phyloP scores from a whole-genome alignment of 768 basidiomycete species.

The Boletus reticuloceps region DNA sequence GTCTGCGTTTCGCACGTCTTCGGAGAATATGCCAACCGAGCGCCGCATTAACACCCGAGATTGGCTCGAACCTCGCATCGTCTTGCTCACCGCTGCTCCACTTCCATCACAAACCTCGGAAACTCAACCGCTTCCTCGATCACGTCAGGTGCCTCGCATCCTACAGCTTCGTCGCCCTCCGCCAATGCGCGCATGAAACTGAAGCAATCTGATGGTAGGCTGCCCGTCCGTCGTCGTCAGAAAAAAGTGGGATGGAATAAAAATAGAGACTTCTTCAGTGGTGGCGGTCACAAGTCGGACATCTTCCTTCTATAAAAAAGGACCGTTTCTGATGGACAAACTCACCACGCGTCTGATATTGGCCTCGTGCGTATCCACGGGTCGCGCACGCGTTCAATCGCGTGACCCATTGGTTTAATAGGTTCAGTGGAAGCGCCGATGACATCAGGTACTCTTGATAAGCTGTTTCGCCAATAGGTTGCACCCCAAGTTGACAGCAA shows the following conservation, averaged over 20 bases:
- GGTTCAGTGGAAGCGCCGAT: slow-evolving; percentile 20
- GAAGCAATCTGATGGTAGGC: neutral
- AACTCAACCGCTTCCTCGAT: neutral
- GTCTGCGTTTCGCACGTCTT: neutral
- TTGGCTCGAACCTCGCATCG: neutral
- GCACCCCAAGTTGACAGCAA: slow-evolving; percentile 31
- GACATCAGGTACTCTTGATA: slow-evolving; percentile 7
- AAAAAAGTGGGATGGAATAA: neutral
- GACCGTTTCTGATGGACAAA: slow-evolving; percentile 12
- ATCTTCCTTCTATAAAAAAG: slow-evolving; percentile 23
- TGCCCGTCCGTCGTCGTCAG: neutral
- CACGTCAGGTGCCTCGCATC: slow-evolving; percentile 8
- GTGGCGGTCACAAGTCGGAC: slow-evolving; percentile 35
- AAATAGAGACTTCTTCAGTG: slow-evolving; percentile 3
- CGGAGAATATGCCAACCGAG: slow-evolving; percentile 22
- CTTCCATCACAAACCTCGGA: neutral
- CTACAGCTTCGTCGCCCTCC: neutral
- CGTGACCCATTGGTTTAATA: slow-evolving; percentile 24
- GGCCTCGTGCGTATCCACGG: slow-evolving; percentile 15
- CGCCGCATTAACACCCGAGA: neutral
- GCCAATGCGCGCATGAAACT: neutral
- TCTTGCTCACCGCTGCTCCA: neutral
- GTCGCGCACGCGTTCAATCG: slow-evolving; percentile 14
- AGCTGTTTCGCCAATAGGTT: slow-evolving; percentile 25
- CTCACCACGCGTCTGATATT: slow-evolving; percentile 31